Evolutionary conservation across 352 stramenopile species (phyloP), one percentile per base, ranked within the genome.

Genomic region (Phytophthora agathidicida): DNA sequence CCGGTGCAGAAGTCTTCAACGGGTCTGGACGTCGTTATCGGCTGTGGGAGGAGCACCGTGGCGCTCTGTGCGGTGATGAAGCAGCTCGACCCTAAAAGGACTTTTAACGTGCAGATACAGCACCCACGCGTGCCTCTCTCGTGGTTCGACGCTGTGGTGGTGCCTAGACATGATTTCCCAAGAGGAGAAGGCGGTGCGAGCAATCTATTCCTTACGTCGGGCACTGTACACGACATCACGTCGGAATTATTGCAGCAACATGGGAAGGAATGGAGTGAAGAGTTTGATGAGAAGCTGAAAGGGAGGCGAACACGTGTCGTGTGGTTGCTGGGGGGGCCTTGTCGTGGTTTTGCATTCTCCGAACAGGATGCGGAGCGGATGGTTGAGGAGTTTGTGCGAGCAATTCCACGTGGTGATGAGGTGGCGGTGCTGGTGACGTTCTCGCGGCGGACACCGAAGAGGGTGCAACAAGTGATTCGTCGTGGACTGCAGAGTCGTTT

Each of bases 91-190:
- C 47, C 60, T 10, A 44, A n/a, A n/a, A 54, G 26, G 26, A 57
- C 77, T 11, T 86, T 84, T 39, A 87, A 84, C 65, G 73, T 93
- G 37, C 83, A 93, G 58, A 88, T 93, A 54, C 80, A 93, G 54
- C 83, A 93, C 38, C 83, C 83, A 14, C 77, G 80, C 8, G 74
- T 82, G 24, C 57, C 67, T 1, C 37, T 93, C 23, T 16, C 44
- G 8, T 77, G 76, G 37, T 91, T 91, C 23, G 68, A 89, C 53
- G 82, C 81, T 3, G 74, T 93, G 2, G 50, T 93, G 7, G 69
- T 59, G 11, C 83, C 83, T 9, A 67, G 61, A 14, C 83, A 93
- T 44, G 83, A 93, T 45, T 77, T 87, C 13, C 7, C 46, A 5
- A 27, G 7, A 3, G 55, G 24, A n/a, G 13, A 17, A 37, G 20